These are phyloP conservation scores for Aspergillus fumigatiaffinis DNA, from an alignment of 2,329 filamentous ascomycete species.

Conservation along the genomic window DNA sequence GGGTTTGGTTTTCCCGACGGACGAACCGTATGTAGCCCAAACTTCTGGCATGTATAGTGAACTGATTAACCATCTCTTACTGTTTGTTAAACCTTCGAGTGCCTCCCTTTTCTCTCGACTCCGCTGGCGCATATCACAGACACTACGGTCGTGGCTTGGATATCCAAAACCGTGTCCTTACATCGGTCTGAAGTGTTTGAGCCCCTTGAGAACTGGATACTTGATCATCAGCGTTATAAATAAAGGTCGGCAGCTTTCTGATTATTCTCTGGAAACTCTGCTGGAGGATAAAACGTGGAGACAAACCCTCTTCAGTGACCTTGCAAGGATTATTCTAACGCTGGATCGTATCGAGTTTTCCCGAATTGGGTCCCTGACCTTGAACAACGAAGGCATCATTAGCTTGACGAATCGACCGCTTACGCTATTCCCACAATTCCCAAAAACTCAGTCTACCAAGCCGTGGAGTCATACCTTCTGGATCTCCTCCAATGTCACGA, in stretches of 20 bases:
- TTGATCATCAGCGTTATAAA: conserved; percentile 11
- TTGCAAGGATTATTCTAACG: conserved; percentile 12
- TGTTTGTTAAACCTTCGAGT: conserved; percentile 6
- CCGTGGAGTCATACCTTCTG: conserved; percentile 22
- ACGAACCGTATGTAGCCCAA: conserved; percentile 18
- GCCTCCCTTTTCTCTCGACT: conserved; percentile 5
- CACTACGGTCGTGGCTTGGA: conserved; percentile 8
- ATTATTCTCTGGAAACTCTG: conserved; percentile 5
- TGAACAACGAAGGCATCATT: conserved; percentile 23
- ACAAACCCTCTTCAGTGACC: conserved; percentile 9
- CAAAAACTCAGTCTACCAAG: conserved; percentile 20
- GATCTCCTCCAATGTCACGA: conserved; percentile 25
- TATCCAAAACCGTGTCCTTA: conserved; percentile 7
- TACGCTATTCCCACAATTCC: conserved; percentile 24
- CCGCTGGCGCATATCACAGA: conserved; percentile 3
- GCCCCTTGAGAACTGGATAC: conserved; percentile 8
- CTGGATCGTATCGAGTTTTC: conserved; percentile 19
- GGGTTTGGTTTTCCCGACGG: conserved; percentile 31
- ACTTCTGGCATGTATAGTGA: neutral
- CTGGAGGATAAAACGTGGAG: conserved; percentile 7
- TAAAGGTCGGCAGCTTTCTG: conserved; percentile 11
- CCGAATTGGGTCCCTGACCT: conserved; percentile 30
- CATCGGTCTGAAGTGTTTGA: conserved; percentile 1
- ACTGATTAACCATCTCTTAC: neutral
- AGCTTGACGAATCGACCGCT: conserved; percentile 23